Evolutionary conservation across 495 filamentous ascomycete genomes (phyloP), one percentile per base, ranked within the genome.

Genomic region (Copromyces sp.): DNA sequence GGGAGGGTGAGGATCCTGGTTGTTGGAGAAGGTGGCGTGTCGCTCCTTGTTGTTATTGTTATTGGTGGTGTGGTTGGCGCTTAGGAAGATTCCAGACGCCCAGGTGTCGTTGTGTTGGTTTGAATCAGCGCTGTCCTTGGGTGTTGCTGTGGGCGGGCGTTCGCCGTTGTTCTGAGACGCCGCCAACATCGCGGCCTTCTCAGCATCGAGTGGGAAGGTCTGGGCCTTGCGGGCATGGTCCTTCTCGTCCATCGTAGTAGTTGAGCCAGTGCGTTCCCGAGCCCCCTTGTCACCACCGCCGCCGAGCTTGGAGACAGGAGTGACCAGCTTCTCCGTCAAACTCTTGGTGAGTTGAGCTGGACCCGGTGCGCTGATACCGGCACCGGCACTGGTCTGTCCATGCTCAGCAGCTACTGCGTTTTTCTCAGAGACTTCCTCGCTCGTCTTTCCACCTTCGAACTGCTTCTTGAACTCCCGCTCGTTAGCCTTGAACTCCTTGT

Each of bases 401-500:
- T 72, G 70, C 37, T 69, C 75, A 2, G 69, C 38, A 2, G 40
- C 70, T 14, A 41, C 42, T 1, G 79, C 77, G 9, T 72, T 47
- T 71, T 82, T 79, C 14, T 77, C 77, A 9, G 76, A 78, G 37
- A 77, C 73, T n/a, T 82, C 83, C 69, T 82, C 80, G 75, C 78
- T 81, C 39, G 82, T 83, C 17, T 79, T 79, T 17, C 74, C 76
- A 12, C 82, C 80, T n/a, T 78, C 82, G 83, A 86, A 84, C 74
- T 90, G 88, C 73, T 92, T 90, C 70, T 89, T 87, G 82, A 98
- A 97, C 16, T 90, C 88, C 75, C 92, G 90, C 35, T 87, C 87
- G 78, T 97, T 98, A 6, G 90, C 87, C 68, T 88, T 83, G 78
- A 91, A 97, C 72, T 97, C 92, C 77, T 93, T 94, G 83, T 98